Evolutionary conservation across 331 rosid species (phyloP), one percentile per base, ranked within the genome.

Genomic region (Quercus tomentella): DNA sequence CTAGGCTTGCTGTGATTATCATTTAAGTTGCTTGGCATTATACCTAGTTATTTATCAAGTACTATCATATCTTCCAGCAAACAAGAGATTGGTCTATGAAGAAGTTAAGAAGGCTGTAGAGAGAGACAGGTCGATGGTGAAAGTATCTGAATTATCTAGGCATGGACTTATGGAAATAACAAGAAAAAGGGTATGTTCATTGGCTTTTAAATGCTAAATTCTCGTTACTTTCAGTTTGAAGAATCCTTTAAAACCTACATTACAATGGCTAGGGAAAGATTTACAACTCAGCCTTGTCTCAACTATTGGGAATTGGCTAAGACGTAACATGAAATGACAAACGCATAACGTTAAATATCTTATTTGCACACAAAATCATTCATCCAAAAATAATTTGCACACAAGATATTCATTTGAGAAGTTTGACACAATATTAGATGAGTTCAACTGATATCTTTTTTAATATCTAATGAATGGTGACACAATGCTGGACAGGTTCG

Each of bases 131-230:
- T 93, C 98, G 49, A 82, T 84, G 90, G 96, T 93, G 82, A 96
- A 88, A 77, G 97, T 96, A 88, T 93, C 97, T 43, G 98, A 96
- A 82, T 81, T 96, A 85, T 96, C 99, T 56, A 89, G 91, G 79
- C 91, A 96, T 69, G 99, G 99, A 82, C 98, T 96, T 56, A 96
- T 90, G 98, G 99, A 93, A 91, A 96, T 96, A 83, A 96, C 98
- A 73, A 87, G 98, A 85, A 93, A 90, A 92, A 81, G 99, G 93
- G 99, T 95, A 93, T 22, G 86, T 74, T 86, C 55, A 80, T 79
- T 70, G 41, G 70, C 0, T 58, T 65, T 69, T 74, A 54, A 45
- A 70, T 67, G 67, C 25, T 37, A 25, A 15, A 55, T 43, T 70
- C 33, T 55, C 41, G 1, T 20, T 62, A 23, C 37, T 15, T 49